Evolutionary conservation across 768 basidiomycete species (phyloP).

Genomic region (Serendipita indica): DNA sequence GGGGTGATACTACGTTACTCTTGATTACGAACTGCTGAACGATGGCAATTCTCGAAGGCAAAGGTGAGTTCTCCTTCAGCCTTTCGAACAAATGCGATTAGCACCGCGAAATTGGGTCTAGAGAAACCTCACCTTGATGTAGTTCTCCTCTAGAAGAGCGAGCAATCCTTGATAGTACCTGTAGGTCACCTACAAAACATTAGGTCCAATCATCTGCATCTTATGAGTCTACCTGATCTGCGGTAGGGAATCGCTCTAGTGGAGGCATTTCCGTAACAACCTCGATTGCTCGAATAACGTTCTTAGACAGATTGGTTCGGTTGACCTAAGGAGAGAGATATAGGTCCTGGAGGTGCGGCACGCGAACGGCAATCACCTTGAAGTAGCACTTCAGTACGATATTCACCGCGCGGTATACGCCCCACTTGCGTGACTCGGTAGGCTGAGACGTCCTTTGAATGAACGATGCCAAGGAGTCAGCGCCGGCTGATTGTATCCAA

Average conservation of each 20-base stretch:
- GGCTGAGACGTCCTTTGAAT: slow-evolving; percentile 44
- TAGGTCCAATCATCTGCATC: slow-evolving; percentile 14
- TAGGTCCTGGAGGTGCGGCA: slow-evolving; percentile 8
- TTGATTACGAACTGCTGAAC: slow-evolving; percentile 55
- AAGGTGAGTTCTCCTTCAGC: slow-evolving; percentile 75
- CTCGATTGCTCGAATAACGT: slow-evolving; percentile 75
- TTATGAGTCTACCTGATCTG: slow-evolving; percentile 52
- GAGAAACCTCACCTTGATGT: slow-evolving; percentile 46
- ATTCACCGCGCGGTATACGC: slow-evolving; percentile 83
- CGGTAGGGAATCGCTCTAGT: slow-evolving; percentile 56
- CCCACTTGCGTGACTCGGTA: slow-evolving; percentile 71
- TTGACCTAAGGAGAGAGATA: slow-evolving; percentile 43
- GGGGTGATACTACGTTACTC: slow-evolving; percentile 38
- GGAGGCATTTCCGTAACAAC: slow-evolving; percentile 77
- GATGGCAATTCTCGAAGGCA: slow-evolving; percentile 74
- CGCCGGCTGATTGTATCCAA: slow-evolving; percentile 20
- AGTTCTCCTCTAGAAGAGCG: slow-evolving; percentile 85
- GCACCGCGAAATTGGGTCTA: background rate
- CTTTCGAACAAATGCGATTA: slow-evolving; percentile 26
- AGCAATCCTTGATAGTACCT: slow-evolving; percentile 92
- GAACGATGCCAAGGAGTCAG: background rate
- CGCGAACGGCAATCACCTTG: slow-evolving; percentile 34
- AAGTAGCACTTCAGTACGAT: slow-evolving; percentile 91
- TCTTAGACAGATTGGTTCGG: slow-evolving; percentile 81
- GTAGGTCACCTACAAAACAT: slow-evolving; percentile 60